Evolutionary conservation across 2,329 filamentous ascomycete genomes (phyloP), one percentile per base, ranked within the genome.

Genomic region (Ceratocystis huliohia): DNA sequence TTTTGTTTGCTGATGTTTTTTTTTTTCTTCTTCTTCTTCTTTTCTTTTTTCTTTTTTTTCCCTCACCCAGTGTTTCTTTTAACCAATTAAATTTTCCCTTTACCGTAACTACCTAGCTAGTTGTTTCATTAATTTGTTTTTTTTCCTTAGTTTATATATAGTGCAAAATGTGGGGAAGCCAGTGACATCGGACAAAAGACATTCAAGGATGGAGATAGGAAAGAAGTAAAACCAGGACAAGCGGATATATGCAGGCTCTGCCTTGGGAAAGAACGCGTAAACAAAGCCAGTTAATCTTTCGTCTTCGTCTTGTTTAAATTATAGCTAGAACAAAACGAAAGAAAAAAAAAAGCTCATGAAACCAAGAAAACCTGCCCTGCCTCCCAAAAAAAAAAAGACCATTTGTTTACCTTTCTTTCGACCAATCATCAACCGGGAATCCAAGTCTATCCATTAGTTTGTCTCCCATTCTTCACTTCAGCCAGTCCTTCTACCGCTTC

Each of bases 251-350:
- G 37, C 37, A 13, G 37, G 10, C 10, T 41, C 13, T 41, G 10
- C 13, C 10, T 41, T 41, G 62, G 25, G 44, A 45, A 62, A 8
- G 59, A 68, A 65, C 67, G n/a, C 45, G 63, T 53, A 62, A 68
- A 53, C 22, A 48, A 30, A 50, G n/a, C 48, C 48, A 13, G n/a
- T 5, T 53, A 8, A 25, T 25, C 48, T 20, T 25, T 20, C 7
- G 48, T 8, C 22, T 20, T n/a, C n/a, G n/a, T 53, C 48, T n/a
- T 53, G 22, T 20, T 53, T 53, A 5, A 53, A 53, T 10, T 53
- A 53, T 53, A 22, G 53, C 66, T 63, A 17, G 61, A 61, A 59
- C 28, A 53, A 41, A 28, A 56, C 8, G 17, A 65, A 57, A n/a
- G 30, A 5, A 57, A 33, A 37, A 41, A 61, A 64, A 48, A 61